Base-by-base conservation (phyloP, 306 rosid species). In the Inga leiocalycina region DNA sequence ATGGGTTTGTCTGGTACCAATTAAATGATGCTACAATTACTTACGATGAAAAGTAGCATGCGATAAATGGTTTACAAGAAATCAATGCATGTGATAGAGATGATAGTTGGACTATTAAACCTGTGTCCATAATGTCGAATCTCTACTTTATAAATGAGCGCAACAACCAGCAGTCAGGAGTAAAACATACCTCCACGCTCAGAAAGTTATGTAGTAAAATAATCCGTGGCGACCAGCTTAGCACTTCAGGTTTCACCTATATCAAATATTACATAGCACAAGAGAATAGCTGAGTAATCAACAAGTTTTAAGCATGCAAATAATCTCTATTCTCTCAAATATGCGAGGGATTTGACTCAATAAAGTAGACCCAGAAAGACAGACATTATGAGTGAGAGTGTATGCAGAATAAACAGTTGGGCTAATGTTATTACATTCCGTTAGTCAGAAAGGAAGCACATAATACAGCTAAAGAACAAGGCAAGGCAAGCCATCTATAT, bases 161-260 rank as follows among this genome's bases (percentile, higher is more conserved):
- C n/a, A 69, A 75, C 37, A 59, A 71, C 35, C 46, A 77, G 75
- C 64, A 69, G 52, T 67, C 34, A 62, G 59, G 76, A 76, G 66
- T 77, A 80, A 85, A 76, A 34, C 59, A 85, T 89, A 96, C 99
- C 98, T 94, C 95, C 79, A 43, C 76, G 89, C 99, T 96, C 84
- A 96, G 83, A 85, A 96, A 96, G 75, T 96, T 96, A 83, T 94
- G 98, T 51, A 96, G 91, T 76, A 96, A 81, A 85, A 96, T 92
- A 83, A 94, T 96, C 79, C 99, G 92, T 72, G 99, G 99, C 41
- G 92, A 90, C 99, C 99, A 96, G 93, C 90, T 96, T 79, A 96
- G 87, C 74, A 96, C 86, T 86, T 96, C 98, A 32, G 99, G 99
- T 86, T 92, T 94, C 82, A 96, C 88, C 99, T 96, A 83, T 71